Base-by-base conservation (phyloP, 352 stramenopile genomes). In the Globisporangium recalcitrans region DNA sequence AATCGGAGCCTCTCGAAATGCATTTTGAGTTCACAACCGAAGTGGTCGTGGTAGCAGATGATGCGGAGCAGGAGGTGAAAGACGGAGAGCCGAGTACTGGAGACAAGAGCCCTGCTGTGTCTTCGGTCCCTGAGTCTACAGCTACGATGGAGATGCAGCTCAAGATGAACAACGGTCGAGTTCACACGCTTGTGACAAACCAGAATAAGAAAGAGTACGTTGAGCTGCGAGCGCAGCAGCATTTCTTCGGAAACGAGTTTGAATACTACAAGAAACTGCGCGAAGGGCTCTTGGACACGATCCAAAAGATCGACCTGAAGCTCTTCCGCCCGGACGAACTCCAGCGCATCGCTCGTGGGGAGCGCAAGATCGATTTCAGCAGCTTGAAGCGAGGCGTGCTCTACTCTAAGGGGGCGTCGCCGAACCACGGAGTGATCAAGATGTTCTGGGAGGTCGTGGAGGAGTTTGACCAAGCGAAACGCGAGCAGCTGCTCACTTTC, bases 141-240 rank as follows among this genome's bases (percentile, higher is more conserved):
- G 61, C 60, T n/a, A 53, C 68, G n/a, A 84, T 91, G 75, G 80
- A 91, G 52, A 71, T 93, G 64, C 80, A 88, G 38, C 69, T 93
- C 13, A 44, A 76, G 63, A 36, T 22, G 8, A 60, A 10, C 31
- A 36, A 65, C 0, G 63, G 61, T 27, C 74, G 65, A 27, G 71
- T 71, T 0, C 34, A 71, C 3, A 69, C 64, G 1, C 62, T 64
- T 11, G 80, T 93, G 34, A 90, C 78, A 3, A 91, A 93, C 56
- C 61, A 61, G 11, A 93, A 90, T 72, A 93, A 93, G 65, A 46
- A 47, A 3, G 56, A 75, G 61, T 93, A 89, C 53, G 81, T 91
- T 11, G 32, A 80, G 47, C 61, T 85, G 19, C 78, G 82, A 21
- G 84, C 84, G 5, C 68, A 78, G 54, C 74, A 83, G 44, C 78